Evolutionary conservation across 1,139 yeast genomes (phyloP), one percentile per base, ranked within the genome.

Genomic region (Scheffersomyces illinoinensis): DNA sequence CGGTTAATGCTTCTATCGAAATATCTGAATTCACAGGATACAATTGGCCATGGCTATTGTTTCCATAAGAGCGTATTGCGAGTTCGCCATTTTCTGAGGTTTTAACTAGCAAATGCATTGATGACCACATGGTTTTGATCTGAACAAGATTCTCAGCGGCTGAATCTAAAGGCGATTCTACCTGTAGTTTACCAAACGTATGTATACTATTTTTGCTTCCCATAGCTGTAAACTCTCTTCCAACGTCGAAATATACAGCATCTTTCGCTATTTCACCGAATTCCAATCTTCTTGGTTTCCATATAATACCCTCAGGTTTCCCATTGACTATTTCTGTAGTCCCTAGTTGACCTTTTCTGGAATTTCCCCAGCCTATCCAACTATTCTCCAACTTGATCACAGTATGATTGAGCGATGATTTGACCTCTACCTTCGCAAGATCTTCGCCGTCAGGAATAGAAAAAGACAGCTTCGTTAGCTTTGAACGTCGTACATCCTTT

Each of bases 361-460:
- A 85, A 54, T 84, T 85, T 0, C 98, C 98, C 96, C 97, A 93
- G 0, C 96, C 97, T 66, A 79, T 84, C 0, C 89, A 71, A 0
- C 85, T 85, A 55, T 79, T 72, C 7, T 54, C 53, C 1, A 80
- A 68, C 47, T 77, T 71, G 0, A 88, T 71, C 0, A 90, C 77
- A 0, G 85, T 81, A 62, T 88, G 92, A 54, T 84, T 80, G 57
- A 91, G 69, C 0, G 92, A 86, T 0, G 88, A 75, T 53, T 75
- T 66, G 1, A 89, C 63, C 17, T 67, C 69, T 12, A 56, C 53
- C 18, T 48, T 48, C 12, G 17, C 10, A 48, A n/a, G 24, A 3
- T 48, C 24, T 48, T 24, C 51, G 3, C 21, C 24, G 4, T 1
- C 12, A 48, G 51, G 51, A 17, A 48, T 24, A 3, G 17, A 48